Percentiles rank a stretch among this genome's conserved stretches.
These are phyloP conservation scores for Ustilago crameri DNA, from an alignment of 1,284 basidiomycete genomes.

Conservation along the genomic window DNA sequence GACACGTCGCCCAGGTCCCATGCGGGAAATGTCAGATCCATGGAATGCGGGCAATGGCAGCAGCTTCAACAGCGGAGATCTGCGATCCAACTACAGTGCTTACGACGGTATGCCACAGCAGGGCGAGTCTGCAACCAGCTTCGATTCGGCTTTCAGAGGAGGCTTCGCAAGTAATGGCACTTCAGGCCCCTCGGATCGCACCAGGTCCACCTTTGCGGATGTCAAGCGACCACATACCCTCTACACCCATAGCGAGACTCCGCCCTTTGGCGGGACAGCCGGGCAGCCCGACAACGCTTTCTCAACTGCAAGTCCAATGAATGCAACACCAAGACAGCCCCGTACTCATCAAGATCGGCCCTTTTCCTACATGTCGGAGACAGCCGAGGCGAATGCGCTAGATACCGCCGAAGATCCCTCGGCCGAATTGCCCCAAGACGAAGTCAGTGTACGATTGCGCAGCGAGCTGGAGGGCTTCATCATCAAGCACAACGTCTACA, in stretches of 20 bases:
- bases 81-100: background rate
- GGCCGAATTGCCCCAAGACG: constrained; percentile 36
- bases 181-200: constrained; percentile 8
- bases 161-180: constrained; percentile 31
- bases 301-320: background rate
- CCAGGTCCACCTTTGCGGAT: background rate
- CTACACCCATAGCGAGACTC: constrained; percentile 17
- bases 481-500: constrained; percentile 54
- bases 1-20: constrained; percentile 20
- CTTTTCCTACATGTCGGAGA: constrained; percentile 47
- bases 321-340: constrained; percentile 10
- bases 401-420: constrained; percentile 36
- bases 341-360: constrained; percentile 29
- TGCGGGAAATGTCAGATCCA: constrained; percentile 50
- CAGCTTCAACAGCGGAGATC: constrained; percentile 13
- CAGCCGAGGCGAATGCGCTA: constrained; percentile 34
- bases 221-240: constrained; percentile 6
- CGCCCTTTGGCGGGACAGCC: constrained; percentile 2
- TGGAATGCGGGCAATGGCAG: constrained; percentile 29
- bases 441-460: constrained; percentile 40
- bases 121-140: constrained; percentile 15
- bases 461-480: constrained; percentile 48
- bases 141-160: constrained; percentile 29
- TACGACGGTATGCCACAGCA: constrained; percentile 33
- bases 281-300: background rate